These are phyloP conservation scores for Fomitiporia mediterranea DNA, from an alignment of 1,284 basidiomycete species.

Conservation along the genomic window DNA sequence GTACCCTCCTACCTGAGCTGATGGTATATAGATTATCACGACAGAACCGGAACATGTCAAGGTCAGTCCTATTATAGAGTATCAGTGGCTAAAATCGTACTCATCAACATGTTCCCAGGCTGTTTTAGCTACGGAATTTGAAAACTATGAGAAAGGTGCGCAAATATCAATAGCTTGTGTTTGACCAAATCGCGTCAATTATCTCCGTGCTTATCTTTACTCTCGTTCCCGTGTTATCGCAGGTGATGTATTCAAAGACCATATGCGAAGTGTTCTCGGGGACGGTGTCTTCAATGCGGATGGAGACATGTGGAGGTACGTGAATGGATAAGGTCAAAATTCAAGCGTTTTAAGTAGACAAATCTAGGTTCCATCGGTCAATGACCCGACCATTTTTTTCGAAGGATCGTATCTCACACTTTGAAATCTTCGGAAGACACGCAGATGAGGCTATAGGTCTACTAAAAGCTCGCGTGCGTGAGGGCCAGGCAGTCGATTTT, in stretches of 20 bases:
- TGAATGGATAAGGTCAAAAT: background rate
- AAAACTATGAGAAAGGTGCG: conserved; percentile 39
- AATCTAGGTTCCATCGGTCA: conserved; percentile 24
- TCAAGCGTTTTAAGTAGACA: background rate
- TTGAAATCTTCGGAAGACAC: conserved; percentile 26
- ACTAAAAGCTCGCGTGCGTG: conserved; percentile 34
- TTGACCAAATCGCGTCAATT: too few relatives aligned
- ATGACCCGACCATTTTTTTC: conserved; percentile 29
- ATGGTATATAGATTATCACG: conserved; percentile 27
- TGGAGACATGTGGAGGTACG: conserved; percentile 29
- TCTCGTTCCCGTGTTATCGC: background rate
- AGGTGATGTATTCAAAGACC: conserved; percentile 29
- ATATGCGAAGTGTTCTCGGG: conserved; percentile 37
- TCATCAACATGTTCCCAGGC: conserved; percentile 24
- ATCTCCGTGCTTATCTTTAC: background rate
- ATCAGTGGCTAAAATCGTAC: background rate
- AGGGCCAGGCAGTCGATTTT: conserved; percentile 47
- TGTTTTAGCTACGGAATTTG: conserved; percentile 40
- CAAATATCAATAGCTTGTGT: background rate
- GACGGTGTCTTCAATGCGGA: conserved; percentile 46
- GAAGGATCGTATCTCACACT: conserved; percentile 26
- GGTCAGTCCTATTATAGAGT: too few relatives aligned
- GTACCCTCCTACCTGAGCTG: background rate
- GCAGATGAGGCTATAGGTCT: conserved; percentile 27
- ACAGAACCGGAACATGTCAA: conserved; percentile 34